phyloP scores from a whole-genome alignment of 2,329 filamentous ascomycete species.

The Aspergillus cejpii region DNA sequence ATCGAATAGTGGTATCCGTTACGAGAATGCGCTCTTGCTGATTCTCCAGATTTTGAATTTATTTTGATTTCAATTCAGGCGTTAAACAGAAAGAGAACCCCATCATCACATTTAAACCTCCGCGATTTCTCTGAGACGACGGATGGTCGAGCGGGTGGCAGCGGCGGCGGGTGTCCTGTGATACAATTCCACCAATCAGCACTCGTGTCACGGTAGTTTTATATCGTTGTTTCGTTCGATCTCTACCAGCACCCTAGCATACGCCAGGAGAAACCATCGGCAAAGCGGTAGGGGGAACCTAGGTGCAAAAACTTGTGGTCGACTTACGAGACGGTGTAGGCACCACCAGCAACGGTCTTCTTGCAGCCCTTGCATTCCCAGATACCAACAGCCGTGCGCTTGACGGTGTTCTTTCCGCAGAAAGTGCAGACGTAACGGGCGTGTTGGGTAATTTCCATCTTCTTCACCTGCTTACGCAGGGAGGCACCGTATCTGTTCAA shows the following conservation, averaged over 20 bases:
- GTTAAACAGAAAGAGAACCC: slow-evolving; percentile 32
- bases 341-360: slow-evolving; percentile 89
- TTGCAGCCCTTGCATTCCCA: slow-evolving; percentile 95
- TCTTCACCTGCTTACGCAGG: slow-evolving; percentile 98
- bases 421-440: slow-evolving; percentile 96
- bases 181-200: slow-evolving; percentile 10
- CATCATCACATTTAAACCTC: slow-evolving; percentile 57
- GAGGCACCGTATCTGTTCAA: slow-evolving; percentile 85
- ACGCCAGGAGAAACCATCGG: not conserved
- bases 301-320: not conserved
- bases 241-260: not conserved
- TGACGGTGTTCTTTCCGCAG: slow-evolving; percentile 94
- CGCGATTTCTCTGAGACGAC: slow-evolving; percentile 93
- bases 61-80: slow-evolving; percentile 36
- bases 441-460: slow-evolving; percentile 99
- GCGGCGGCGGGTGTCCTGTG: slow-evolving; percentile 81
- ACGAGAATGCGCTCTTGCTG: slow-evolving; percentile 19
- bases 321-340: slow-evolving; percentile 94
- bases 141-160: slow-evolving; percentile 91
- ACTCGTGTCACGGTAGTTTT: slow-evolving; percentile 4
- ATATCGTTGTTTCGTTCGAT: not conserved
- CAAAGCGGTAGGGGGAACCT: not conserved
- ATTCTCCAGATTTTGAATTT: slow-evolving; percentile 29
- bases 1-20: slow-evolving; percentile 18
- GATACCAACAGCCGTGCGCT: slow-evolving; percentile 86